A percentile compares a stretch with the other conserved stretches of the same genome.
Evolutionary conservation across 352 stramenopile genomes (phyloP).

Genomic region (Sclerospora graminicola): DNA sequence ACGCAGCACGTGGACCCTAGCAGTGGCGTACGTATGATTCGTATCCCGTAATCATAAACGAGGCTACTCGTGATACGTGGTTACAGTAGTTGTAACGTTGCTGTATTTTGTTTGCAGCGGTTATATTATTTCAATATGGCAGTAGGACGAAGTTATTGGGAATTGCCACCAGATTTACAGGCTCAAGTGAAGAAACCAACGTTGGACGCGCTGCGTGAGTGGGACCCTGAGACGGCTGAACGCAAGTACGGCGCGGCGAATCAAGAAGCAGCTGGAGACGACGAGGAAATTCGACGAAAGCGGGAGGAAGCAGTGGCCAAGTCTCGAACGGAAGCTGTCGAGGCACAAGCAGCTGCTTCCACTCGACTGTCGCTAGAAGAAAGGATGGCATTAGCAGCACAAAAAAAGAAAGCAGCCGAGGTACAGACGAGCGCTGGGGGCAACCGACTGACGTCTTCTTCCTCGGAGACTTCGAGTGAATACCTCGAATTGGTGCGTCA

Average conservation of each 20-base stretch:
- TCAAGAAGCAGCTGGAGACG: slow-evolving; percentile 4
- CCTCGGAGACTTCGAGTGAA: slow-evolving; percentile 23
- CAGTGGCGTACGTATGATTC: slow-evolving; percentile 29
- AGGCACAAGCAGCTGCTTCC: slow-evolving; percentile 2
- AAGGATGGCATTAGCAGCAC: slow-evolving; percentile 48
- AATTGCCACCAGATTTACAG: slow-evolving; percentile 41
- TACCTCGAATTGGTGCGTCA: slow-evolving; percentile 60
- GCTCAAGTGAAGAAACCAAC: slow-evolving; percentile 37
- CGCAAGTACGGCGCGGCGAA: slow-evolving; percentile 21
- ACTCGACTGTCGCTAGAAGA: slow-evolving; percentile 31
- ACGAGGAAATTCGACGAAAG: slow-evolving; percentile 27
- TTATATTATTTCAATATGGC: slow-evolving; percentile 78
- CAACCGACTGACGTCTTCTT: slow-evolving; percentile 2
- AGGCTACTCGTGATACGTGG: background rate
- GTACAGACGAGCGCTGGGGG: slow-evolving; percentile 15
- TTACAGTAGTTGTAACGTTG: background rate
- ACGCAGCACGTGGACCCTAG: slow-evolving; percentile 54
- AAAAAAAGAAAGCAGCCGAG: slow-evolving; percentile 39
- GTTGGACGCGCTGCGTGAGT: slow-evolving; percentile 36
- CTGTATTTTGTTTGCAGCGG: slow-evolving; percentile 35
- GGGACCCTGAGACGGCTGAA: slow-evolving; percentile 29
- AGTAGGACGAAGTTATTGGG: slow-evolving; percentile 64
- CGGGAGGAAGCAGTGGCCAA: slow-evolving; percentile 36
- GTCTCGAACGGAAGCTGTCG: slow-evolving; percentile 8
- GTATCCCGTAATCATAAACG: background rate